phyloP scores from a whole-genome alignment of 2,329 filamentous ascomycete species.

The Stenocarpella maydis region DNA sequence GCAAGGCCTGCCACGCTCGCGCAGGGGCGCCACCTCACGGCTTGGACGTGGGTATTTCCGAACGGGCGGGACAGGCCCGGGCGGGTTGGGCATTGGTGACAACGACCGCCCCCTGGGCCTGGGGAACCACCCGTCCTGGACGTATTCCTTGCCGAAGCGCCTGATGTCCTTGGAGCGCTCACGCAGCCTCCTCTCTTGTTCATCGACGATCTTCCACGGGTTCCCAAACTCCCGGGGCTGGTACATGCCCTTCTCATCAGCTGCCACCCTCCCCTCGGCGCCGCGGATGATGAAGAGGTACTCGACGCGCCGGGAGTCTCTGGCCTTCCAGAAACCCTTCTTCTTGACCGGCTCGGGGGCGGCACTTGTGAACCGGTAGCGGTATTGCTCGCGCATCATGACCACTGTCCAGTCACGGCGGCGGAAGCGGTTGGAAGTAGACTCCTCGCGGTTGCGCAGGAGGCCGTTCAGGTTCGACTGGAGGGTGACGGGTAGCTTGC shows the following conservation, averaged over 20 bases:
- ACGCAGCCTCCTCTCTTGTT: constrained; percentile 32
- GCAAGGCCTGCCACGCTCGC: background rate
- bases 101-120: constrained; percentile 9
- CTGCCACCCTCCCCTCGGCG: constrained; percentile 35
- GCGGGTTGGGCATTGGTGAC: background rate
- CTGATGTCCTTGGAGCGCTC: constrained; percentile 16
- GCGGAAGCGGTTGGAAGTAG: constrained; percentile 39
- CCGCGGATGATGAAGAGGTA: constrained; percentile 40
- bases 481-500: constrained; percentile 35
- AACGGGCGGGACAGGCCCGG: background rate
- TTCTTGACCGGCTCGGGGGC: constrained; percentile 38
- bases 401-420: constrained; percentile 41
- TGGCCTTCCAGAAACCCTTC: constrained; percentile 40
- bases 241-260: constrained; percentile 31
- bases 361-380: constrained; percentile 38
- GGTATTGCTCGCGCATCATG: constrained; percentile 39
- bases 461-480: constrained; percentile 38
- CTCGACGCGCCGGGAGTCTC: constrained; percentile 26
- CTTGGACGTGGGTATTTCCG: background rate
- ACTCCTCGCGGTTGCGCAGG: constrained; percentile 37
- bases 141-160: constrained; percentile 11
- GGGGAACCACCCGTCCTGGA: background rate
- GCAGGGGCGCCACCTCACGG: background rate
- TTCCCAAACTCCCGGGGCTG: constrained; percentile 34
- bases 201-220: constrained; percentile 40